phyloP scores from a whole-genome alignment of 345 rosid genomes.

The Lepidium aucheri region DNA sequence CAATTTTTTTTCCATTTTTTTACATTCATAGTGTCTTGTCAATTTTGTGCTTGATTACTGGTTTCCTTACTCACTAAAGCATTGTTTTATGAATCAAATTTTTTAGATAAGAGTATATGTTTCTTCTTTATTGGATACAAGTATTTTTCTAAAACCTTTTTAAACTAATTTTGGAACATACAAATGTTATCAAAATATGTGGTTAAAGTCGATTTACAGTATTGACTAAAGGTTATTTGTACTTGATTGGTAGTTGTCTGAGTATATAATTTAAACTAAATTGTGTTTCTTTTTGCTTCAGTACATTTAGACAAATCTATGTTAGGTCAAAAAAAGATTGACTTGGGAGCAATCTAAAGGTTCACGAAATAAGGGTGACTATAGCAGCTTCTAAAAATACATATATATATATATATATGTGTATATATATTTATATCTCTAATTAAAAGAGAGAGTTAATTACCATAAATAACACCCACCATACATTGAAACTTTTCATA shows the following conservation, averaged over 20 bases:
- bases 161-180: not conserved
- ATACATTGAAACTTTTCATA: conserved; percentile 18
- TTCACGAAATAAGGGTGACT: not conserved
- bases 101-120: conserved; percentile 8
- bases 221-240: conserved; percentile 1
- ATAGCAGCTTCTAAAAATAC: conserved; percentile 12
- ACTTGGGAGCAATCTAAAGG: conserved; percentile 9
- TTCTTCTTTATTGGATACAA: not conserved
- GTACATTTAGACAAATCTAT: not conserved
- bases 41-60: conserved; percentile 8
- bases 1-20: conserved; percentile 12
- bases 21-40: conserved; percentile 20
- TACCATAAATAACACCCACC: conserved; percentile 23
- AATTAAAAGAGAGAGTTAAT: conserved; percentile 7
- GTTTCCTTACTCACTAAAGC: conserved; percentile 15
- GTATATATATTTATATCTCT: too few relatives aligned
- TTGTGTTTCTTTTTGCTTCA: not conserved
- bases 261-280: not conserved
- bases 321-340: not conserved
- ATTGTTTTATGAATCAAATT: conserved; percentile 9
- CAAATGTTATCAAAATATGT: not conserved
- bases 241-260: not conserved
- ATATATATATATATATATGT: too few relatives aligned
- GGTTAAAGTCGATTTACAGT: not conserved
- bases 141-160: not conserved